These are phyloP conservation scores for Paratinospora sagittata DNA, from an alignment of 164 flowering plant species.

Conservation along the genomic window DNA sequence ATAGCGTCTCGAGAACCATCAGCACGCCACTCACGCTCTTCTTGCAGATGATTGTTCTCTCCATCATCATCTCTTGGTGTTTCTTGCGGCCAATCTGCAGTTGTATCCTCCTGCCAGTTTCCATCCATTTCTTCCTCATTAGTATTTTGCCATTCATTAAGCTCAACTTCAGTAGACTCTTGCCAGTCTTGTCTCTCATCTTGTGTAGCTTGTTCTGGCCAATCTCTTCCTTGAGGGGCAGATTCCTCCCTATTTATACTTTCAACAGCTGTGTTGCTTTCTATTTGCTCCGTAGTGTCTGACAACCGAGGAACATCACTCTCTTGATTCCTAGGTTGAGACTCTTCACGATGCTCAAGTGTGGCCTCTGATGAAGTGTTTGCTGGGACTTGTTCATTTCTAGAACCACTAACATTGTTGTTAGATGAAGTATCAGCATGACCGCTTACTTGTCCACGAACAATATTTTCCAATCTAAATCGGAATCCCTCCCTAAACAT, in stretches of 20 bases:
- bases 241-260: slow-evolving; percentile 37
- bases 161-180: slow-evolving; percentile 35
- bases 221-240: slow-evolving; percentile 34
- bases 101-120: slow-evolving; percentile 53
- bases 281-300: slow-evolving; percentile 29
- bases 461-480: slow-evolving; percentile 72
- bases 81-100: slow-evolving; percentile 43
- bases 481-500: slow-evolving; percentile 79
- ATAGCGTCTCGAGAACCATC: slow-evolving; percentile 42
- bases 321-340: slow-evolving; percentile 37
- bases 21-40: slow-evolving; percentile 54
- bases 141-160: slow-evolving; percentile 45
- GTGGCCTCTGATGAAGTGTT: slow-evolving; percentile 30
- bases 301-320: slow-evolving; percentile 22
- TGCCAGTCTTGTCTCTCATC: slow-evolving; percentile 47
- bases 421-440: slow-evolving; percentile 43
- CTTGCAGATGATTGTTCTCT: slow-evolving; percentile 30
- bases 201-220: slow-evolving; percentile 41
- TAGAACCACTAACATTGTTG: slow-evolving; percentile 32
- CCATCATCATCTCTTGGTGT: slow-evolving; percentile 35
- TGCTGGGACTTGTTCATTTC: slow-evolving; percentile 36
- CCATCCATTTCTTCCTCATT: slow-evolving; percentile 34
- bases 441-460: slow-evolving; percentile 78
- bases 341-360: slow-evolving; percentile 32
- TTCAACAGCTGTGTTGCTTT: slow-evolving; percentile 27